These are phyloP conservation scores for Euphorbia tirucalli DNA, from an alignment of 345 rosid species.

Conservation along the genomic window DNA sequence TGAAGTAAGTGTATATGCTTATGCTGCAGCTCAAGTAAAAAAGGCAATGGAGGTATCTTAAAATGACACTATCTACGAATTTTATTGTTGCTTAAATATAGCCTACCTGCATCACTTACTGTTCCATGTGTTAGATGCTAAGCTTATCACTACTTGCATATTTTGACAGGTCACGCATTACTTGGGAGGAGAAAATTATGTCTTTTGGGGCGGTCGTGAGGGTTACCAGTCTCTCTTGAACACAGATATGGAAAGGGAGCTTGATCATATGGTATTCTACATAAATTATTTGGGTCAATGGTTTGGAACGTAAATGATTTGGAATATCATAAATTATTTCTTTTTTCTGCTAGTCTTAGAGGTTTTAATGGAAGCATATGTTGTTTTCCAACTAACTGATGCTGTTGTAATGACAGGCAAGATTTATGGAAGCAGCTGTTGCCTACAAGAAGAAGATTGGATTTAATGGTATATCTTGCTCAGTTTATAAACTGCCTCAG, in stretches of 20 bases:
- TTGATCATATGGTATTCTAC: slow-evolving; percentile 64
- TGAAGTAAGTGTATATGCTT: slow-evolving; percentile 82
- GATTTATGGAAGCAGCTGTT: slow-evolving; percentile 76
- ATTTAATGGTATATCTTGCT: slow-evolving; percentile 60
- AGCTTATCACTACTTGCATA: background rate
- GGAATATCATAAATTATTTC: no score
- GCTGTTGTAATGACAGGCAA: slow-evolving; percentile 45
- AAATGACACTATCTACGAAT: background rate
- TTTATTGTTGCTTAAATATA: background rate
- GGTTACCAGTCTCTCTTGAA: slow-evolving; percentile 93
- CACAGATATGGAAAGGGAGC: slow-evolving; percentile 96
- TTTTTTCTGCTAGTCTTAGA: background rate
- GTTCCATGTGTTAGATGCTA: background rate
- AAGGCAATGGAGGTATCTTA: slow-evolving; percentile 81
- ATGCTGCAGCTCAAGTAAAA: slow-evolving; percentile 98
- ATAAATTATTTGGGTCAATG: background rate
- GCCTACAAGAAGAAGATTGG: slow-evolving; percentile 97
- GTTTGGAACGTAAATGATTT: no score
- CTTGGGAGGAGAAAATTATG: slow-evolving; percentile 96
- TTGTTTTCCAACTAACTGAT: background rate
- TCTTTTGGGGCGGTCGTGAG: slow-evolving; percentile 99
- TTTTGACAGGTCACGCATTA: slow-evolving; percentile 70
- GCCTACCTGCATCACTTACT: background rate
- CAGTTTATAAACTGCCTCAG: background rate
- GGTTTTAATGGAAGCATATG: background rate